Evolutionary conservation across 495 filamentous ascomycete genomes (phyloP), one percentile per base, ranked within the genome.

Genomic region (Podospora anserina): DNA sequence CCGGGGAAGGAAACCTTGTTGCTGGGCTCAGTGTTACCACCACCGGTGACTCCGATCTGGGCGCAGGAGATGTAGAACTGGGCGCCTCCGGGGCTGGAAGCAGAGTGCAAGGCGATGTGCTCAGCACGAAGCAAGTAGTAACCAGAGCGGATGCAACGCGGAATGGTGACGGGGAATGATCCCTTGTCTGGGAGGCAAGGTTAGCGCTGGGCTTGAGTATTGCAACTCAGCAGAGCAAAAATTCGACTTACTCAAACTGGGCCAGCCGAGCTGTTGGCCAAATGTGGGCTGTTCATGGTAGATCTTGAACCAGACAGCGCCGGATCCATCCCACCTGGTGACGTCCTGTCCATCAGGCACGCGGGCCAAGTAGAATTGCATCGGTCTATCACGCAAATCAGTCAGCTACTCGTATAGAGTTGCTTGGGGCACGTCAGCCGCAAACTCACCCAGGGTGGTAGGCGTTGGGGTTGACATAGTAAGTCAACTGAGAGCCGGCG

Each of bases 81-180:
- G 9, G 87, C 84, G 0, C 83, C 84, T 1, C 80, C 81, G 4
- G 71, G 67, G 7, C 72, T 70, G 49, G 68, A 67, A 9, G 85
- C 86, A 26, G 66, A 68, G 70, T 88, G 84, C 13, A 87, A 77
- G 16, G 77, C 86, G 63, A 88, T 82, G 66, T 87, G 85, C 76
- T 89, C 88, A 18, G 82, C 84, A 28, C 87, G 83, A 44, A 88
- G 75, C 19, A 90, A 84, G 67, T 89, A 89, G 68, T 84, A 77
- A 39, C 86, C 87, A 0, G 81, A 68, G 2, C 79, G 77, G 63
- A 86, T 81, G 68, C 80, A 81, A 9, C 70, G 69, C 0, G 85
- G 86, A 64, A 87, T 83, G 64, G 73, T 82, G 44, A 75, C 73
- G 15, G 67, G 18, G 68, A 78, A 75, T 26, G 77, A 67, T 26